Percentiles rank a stretch among this genome's conserved stretches.
These are phyloP conservation scores for Lasiodiplodia sp. DNA, from an alignment of 2,329 filamentous ascomycete species.

Conservation along the genomic window DNA sequence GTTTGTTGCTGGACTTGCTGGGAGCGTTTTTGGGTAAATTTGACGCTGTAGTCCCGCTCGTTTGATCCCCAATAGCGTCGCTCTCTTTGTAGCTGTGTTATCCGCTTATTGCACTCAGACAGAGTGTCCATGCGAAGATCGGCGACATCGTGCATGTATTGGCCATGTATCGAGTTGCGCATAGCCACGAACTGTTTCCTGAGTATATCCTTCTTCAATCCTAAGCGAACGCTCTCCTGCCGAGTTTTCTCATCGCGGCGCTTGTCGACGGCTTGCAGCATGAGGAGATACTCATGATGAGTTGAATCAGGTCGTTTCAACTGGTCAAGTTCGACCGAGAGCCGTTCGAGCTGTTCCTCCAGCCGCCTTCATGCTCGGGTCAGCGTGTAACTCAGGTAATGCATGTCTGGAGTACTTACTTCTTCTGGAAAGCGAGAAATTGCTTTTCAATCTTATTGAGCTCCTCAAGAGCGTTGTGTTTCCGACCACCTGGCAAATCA, in stretches of 20 bases:
- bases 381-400: background rate
- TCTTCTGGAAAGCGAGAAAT: slow-evolving; percentile 84
- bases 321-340: slow-evolving; percentile 73
- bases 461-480: slow-evolving; percentile 80
- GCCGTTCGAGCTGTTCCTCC: slow-evolving; percentile 82
- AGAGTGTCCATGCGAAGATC: slow-evolving; percentile 82
- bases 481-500: slow-evolving; percentile 64
- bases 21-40: slow-evolving; percentile 77
- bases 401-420: slow-evolving; percentile 57
- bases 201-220: slow-evolving; percentile 76
- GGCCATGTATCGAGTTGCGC: slow-evolving; percentile 24
- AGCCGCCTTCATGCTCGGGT: slow-evolving; percentile 68
- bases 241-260: slow-evolving; percentile 81
- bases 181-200: slow-evolving; percentile 29
- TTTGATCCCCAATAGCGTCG: slow-evolving; percentile 79
- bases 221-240: slow-evolving; percentile 75
- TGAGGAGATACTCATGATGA: slow-evolving; percentile 91
- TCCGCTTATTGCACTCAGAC: slow-evolving; percentile 83
- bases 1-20: slow-evolving; percentile 85
- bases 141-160: slow-evolving; percentile 60
- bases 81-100: slow-evolving; percentile 92
- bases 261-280: slow-evolving; percentile 85
- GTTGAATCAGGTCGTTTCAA: slow-evolving; percentile 66
- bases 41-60: slow-evolving; percentile 80
- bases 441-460: slow-evolving; percentile 84